These are phyloP conservation scores for Phoma sp. DNA, from an alignment of 2,329 filamentous ascomycete genomes.

Conservation along the genomic window DNA sequence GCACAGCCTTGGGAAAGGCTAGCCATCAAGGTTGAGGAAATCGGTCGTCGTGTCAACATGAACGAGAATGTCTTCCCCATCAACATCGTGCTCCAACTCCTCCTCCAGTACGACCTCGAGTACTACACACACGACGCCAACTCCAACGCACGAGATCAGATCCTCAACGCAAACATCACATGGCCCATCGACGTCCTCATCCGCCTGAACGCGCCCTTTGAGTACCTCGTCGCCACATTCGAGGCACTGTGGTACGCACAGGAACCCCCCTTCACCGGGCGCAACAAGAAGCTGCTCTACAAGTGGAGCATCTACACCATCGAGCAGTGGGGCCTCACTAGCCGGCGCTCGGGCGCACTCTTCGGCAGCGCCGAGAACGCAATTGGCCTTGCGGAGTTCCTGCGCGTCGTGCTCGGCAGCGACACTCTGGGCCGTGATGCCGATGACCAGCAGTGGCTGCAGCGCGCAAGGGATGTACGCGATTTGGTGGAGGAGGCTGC, in stretches of 20 bases:
- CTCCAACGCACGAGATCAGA: conserved; percentile 19
- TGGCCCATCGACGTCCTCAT: conserved; percentile 72
- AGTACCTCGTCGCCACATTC: conserved; percentile 66
- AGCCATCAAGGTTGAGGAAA: conserved; percentile 62
- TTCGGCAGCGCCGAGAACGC: conserved; percentile 68
- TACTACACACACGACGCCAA: conserved; percentile 54
- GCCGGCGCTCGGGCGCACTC: conserved; percentile 58
- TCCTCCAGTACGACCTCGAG: conserved; percentile 53
- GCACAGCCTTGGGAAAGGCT: conserved; percentile 73
- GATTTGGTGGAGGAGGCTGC: conserved; percentile 39
- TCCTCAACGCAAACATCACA: conserved; percentile 44
- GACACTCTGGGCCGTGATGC: conserved; percentile 46
- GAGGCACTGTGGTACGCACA: conserved; percentile 72
- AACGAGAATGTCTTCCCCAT: conserved; percentile 63
- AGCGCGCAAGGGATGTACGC: conserved; percentile 35
- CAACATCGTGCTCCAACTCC: conserved; percentile 45
- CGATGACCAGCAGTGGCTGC: conserved; percentile 45
- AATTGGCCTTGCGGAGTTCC: conserved; percentile 46
- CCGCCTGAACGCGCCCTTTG: conserved; percentile 65
- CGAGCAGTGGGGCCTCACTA: conserved; percentile 65
- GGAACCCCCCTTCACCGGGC: conserved; percentile 67
- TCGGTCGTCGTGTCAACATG: conserved; percentile 62
- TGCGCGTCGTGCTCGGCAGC: conserved; percentile 52
- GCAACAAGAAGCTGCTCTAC: conserved; percentile 61
- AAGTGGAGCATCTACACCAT: conserved; percentile 68